These are phyloP conservation scores for Passalora sequoiae DNA, from an alignment of 2,329 filamentous ascomycete genomes.

Conservation along the genomic window DNA sequence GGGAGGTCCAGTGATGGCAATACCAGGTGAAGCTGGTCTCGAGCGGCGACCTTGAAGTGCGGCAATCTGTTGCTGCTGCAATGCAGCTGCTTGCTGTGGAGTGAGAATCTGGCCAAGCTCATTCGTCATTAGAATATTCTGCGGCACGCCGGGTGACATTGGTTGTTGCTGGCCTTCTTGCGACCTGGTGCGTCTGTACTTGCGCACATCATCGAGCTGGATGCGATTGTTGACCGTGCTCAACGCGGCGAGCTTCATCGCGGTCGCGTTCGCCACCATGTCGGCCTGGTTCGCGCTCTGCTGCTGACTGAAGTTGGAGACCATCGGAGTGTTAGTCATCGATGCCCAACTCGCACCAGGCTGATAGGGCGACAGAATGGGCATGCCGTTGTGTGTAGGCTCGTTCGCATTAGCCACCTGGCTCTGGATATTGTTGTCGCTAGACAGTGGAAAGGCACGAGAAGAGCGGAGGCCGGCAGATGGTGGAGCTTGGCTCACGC, in stretches of 20 bases:
- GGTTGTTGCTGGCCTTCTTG: conserved; percentile 46
- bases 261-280: conserved; percentile 97
- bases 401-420: conserved; percentile 51
- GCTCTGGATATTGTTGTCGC: conserved; percentile 69
- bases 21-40: conserved; percentile 80
- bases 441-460: conserved; percentile 61
- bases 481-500: conserved; percentile 64
- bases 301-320: conserved; percentile 66
- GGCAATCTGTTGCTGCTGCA: conserved; percentile 72
- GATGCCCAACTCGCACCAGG: conserved; percentile 94
- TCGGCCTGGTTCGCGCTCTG: conserved; percentile 70
- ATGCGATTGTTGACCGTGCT: conserved; percentile 99
- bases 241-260: conserved; percentile 95
- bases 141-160: conserved; percentile 60
- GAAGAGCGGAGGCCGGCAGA: conserved; percentile 75
- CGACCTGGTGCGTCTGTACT: conserved; percentile 86
- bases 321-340: conserved; percentile 97
- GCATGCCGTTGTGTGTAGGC: conserved; percentile 58
- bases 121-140: conserved; percentile 83
- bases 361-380: conserved; percentile 72
- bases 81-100: conserved; percentile 47
- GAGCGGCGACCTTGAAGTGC: conserved; percentile 76
- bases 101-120: conserved; percentile 84
- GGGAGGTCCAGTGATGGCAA: conserved; percentile 66
- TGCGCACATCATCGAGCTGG: conserved; percentile 90